These are phyloP conservation scores for Yarrowia alimentaria DNA, from an alignment of 805 yeast species.

Conservation along the genomic window DNA sequence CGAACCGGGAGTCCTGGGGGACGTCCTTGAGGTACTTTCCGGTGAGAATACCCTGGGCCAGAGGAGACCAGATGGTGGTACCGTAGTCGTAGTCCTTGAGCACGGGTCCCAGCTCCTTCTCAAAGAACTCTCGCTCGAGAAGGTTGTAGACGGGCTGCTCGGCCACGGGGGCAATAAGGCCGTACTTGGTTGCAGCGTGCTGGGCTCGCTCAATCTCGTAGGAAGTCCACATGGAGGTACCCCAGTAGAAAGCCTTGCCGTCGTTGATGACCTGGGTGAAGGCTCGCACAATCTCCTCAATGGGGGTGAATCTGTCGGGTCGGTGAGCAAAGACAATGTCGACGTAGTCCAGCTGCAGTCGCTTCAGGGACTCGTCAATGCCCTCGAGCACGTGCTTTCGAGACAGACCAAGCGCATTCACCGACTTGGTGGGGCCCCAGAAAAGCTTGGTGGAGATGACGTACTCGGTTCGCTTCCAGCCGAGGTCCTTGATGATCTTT, in stretches of 20 bases:
- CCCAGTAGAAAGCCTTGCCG: constrained; percentile 41
- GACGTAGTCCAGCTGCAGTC: constrained; percentile 39
- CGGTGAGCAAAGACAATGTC: constrained; percentile 40
- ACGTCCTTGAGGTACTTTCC: constrained; percentile 39
- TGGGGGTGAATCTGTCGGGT: constrained; percentile 37
- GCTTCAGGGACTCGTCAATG: constrained; percentile 35
- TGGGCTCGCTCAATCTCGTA: constrained; percentile 40
- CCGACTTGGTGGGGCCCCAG: constrained; percentile 37
- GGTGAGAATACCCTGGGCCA: constrained; percentile 40
- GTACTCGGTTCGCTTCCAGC: constrained; percentile 38
- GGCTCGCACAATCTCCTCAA: constrained; percentile 40
- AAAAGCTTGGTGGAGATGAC: constrained; percentile 39
- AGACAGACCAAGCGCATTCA: constrained; percentile 38
- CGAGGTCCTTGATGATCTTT: constrained; percentile 36
- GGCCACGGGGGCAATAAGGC: constrained; percentile 38
- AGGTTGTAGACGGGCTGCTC: constrained; percentile 39
- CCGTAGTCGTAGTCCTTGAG: constrained; percentile 38
- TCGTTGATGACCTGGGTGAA: constrained; percentile 38
- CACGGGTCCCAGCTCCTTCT: constrained; percentile 37
- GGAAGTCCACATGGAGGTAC: constrained; percentile 40
- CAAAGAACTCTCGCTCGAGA: constrained; percentile 36
- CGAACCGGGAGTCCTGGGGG: constrained; percentile 35
- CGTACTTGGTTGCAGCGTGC: constrained; percentile 39
- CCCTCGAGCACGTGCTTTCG: constrained; percentile 40
- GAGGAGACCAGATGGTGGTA: constrained; percentile 39